These are phyloP conservation scores for Paspalum notatum DNA, from an alignment of 176 grass and related monocot species.

Conservation along the genomic window DNA sequence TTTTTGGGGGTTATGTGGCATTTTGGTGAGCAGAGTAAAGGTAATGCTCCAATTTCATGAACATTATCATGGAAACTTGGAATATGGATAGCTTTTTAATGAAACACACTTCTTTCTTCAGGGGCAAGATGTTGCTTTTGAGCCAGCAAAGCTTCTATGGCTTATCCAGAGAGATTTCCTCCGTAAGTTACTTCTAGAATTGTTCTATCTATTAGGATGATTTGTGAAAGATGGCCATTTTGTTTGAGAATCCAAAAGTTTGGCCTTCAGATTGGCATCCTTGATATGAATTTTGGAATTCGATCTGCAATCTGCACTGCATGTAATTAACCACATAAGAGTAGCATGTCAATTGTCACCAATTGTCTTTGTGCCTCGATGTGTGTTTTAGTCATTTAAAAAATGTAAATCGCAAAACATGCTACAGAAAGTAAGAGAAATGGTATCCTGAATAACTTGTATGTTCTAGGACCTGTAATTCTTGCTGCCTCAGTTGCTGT, in stretches of 20 bases:
- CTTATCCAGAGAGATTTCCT: conserved; percentile 99
- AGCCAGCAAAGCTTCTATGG: conserved; percentile 97
- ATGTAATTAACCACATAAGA: neutral
- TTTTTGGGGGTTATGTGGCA: conserved; percentile 31
- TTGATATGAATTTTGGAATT: neutral
- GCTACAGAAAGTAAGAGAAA: conserved; percentile 5
- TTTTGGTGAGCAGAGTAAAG: conserved; percentile 78
- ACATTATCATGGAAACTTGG: neutral
- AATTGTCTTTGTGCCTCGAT: conserved; percentile 20
- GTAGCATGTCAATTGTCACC: neutral
- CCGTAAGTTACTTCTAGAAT: conserved; percentile 67
- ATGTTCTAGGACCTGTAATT: neutral
- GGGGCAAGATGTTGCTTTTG: conserved; percentile 97
- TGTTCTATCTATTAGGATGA: conserved; percentile 4
- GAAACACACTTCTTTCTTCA: conserved; percentile 43
- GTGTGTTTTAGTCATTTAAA: neutral
- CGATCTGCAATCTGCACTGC: neutral
- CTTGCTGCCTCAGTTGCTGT: conserved; percentile 11
- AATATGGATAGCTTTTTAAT: conserved; percentile 7
- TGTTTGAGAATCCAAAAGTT: conserved; percentile 17
- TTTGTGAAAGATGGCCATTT: conserved; percentile 2
- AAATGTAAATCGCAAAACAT: neutral
- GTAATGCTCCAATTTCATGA: conserved; percentile 48
- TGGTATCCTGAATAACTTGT: neutral
- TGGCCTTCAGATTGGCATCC: neutral